These are phyloP conservation scores for Dianthus caryophyllus DNA, from an alignment of 148 eudicot species.

Conservation along the genomic window DNA sequence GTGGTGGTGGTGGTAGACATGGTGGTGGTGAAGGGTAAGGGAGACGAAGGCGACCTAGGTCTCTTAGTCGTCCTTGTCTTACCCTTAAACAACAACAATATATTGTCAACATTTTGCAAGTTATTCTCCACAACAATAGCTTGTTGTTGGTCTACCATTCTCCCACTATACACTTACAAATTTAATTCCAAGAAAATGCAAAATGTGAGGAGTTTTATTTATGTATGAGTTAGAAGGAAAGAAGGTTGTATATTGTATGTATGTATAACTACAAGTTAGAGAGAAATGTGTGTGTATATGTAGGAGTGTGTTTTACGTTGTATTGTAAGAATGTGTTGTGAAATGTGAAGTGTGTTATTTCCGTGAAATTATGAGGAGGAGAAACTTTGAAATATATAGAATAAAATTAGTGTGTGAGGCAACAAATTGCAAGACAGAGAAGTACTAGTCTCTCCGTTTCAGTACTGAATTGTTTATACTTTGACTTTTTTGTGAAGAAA, in stretches of 20 bases:
- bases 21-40: conserved; percentile 35
- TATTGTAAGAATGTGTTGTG: too few species aligned
- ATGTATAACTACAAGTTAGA: too few species aligned
- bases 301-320: too few species aligned
- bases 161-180: background rate
- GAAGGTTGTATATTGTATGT: conserved; percentile 15
- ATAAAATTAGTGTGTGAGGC: background rate
- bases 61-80: conserved; percentile 74
- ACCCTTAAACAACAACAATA: conserved; percentile 40
- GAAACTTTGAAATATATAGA: background rate
- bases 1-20: conserved; percentile 28
- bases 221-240: conserved; percentile 16
- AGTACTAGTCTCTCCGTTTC: too few species aligned
- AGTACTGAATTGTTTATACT: too few species aligned
- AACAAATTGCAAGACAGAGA: background rate
- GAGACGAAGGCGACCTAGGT: conserved; percentile 40
- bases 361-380: conserved; percentile 4
- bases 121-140: conserved; percentile 15
- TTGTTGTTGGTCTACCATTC: conserved; percentile 31
- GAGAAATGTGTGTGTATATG: conserved; percentile 22
- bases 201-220: background rate
- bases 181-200: background rate
- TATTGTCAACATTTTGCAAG: conserved; percentile 1
- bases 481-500: too few species aligned
- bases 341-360: conserved; percentile 7